Evolutionary conservation across 1,139 yeast genomes (phyloP).

Genomic region (Meyerozyma carpophila): DNA sequence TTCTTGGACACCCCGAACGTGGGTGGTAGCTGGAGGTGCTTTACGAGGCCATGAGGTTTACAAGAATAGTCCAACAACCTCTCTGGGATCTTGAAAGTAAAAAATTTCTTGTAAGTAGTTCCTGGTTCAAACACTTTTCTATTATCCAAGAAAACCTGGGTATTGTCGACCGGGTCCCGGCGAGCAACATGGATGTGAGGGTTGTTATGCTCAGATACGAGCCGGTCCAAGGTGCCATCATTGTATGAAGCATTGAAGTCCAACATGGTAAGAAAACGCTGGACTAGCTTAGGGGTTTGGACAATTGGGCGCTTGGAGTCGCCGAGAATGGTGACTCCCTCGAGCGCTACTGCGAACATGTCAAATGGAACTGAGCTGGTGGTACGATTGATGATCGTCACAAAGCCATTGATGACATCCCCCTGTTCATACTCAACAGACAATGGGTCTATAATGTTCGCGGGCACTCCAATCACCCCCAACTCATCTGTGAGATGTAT

Average conservation of each 20-base stretch:
- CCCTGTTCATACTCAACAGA: constrained; percentile 33
- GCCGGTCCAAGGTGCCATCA: constrained; percentile 29
- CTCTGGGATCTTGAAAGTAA: constrained; percentile 35
- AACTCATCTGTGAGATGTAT: constrained; percentile 26
- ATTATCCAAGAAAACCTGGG: constrained; percentile 21
- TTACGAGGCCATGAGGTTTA: constrained; percentile 25
- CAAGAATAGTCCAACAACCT: constrained; percentile 33
- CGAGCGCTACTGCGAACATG: constrained; percentile 36
- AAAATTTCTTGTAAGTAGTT: constrained; percentile 34
- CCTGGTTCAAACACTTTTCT: constrained; percentile 27
- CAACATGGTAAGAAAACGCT: constrained; percentile 30
- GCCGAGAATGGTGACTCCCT: constrained; percentile 27
- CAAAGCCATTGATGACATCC: constrained; percentile 35
- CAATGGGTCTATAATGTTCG: constrained; percentile 25
- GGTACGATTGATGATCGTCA: constrained; percentile 29
- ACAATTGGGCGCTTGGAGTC: constrained; percentile 13
- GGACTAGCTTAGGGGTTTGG: constrained; percentile 13
- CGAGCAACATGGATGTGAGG: constrained; percentile 17
- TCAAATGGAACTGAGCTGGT: constrained; percentile 29
- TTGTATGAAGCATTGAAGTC: constrained; percentile 41
- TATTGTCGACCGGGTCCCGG: constrained; percentile 29
- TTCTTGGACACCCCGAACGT: constrained; percentile 27
- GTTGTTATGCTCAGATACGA: constrained; percentile 21
- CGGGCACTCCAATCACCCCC: constrained; percentile 26
- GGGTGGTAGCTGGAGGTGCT: constrained; percentile 34